These are phyloP conservation scores for Withania somnifera DNA, from an alignment of 305 asterid species.

Conservation along the genomic window DNA sequence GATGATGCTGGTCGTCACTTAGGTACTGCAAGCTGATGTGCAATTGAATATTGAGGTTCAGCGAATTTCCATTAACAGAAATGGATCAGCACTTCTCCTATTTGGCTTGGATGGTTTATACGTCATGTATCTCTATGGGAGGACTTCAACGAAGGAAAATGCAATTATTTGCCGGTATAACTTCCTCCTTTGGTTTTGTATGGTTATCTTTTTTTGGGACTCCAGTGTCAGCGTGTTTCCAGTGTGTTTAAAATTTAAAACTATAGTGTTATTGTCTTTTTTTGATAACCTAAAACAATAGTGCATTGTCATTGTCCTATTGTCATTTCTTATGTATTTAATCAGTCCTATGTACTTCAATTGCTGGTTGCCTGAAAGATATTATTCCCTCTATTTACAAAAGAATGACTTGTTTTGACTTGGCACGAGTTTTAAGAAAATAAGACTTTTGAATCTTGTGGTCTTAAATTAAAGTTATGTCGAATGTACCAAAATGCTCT, in stretches of 20 bases:
- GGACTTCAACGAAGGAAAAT: slow-evolving; percentile 52
- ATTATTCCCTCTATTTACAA: too few species aligned
- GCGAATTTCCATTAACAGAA: slow-evolving; percentile 54
- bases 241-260: too few species aligned
- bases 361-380: not conserved
- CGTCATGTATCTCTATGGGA: slow-evolving; percentile 74
- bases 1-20: not conserved
- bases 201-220: not conserved
- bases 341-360: not conserved
- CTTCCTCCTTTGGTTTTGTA: not conserved
- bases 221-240: too few species aligned
- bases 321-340: not conserved
- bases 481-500: too few species aligned
- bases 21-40: slow-evolving; percentile 66
- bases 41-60: slow-evolving; percentile 45
- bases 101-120: slow-evolving; percentile 50
- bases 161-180: slow-evolving; percentile 55
- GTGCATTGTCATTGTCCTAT: too few species aligned
- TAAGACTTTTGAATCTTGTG: too few species aligned
- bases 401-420: too few species aligned
- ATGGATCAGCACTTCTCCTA: slow-evolving; percentile 67
- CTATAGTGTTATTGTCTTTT: not conserved
- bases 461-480: too few species aligned
- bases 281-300: too few species aligned
- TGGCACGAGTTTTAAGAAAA: too few species aligned